These are phyloP conservation scores for Moniliophthora roreri DNA, from an alignment of 1,284 basidiomycete genomes.

Conservation along the genomic window DNA sequence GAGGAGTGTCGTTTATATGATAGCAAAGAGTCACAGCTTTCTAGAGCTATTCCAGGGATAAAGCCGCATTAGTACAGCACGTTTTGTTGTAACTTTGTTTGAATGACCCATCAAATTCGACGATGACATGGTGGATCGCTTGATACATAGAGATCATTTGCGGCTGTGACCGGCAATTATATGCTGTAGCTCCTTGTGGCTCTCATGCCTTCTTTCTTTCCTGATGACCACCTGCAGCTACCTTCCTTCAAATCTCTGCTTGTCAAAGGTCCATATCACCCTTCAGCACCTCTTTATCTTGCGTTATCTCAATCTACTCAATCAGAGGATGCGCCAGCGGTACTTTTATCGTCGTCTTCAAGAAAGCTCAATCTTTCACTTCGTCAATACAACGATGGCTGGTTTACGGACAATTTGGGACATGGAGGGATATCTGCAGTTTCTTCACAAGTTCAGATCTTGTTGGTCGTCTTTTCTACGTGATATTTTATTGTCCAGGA, in stretches of 20 bases:
- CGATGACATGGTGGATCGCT: no score
- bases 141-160: no score
- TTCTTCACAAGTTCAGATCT: constrained; percentile 49
- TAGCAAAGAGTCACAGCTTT: no score
- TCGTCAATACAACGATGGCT: constrained; percentile 51
- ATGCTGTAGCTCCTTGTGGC: no score
- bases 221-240: constrained; percentile 32
- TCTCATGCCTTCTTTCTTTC: constrained; percentile 42
- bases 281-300: constrained; percentile 58
- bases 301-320: constrained; percentile 46
- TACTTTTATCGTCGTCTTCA: constrained; percentile 49
- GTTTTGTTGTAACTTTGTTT: no score
- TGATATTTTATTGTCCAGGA: constrained; percentile 13
- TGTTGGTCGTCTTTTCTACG: constrained; percentile 41
- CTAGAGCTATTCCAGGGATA: no score
- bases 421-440: constrained; percentile 39
- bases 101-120: no score
- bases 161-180: no score
- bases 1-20: not conserved
- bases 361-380: constrained; percentile 47
- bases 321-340: constrained; percentile 30
- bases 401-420: constrained; percentile 47
- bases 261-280: constrained; percentile 51
- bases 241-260: constrained; percentile 49
- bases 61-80: no score